A percentile compares a stretch with the other conserved stretches of the same genome.
Conservation (phyloP, 2,329 filamentous ascomycete genomes). For the Cladophialophora psammophila region DNA sequence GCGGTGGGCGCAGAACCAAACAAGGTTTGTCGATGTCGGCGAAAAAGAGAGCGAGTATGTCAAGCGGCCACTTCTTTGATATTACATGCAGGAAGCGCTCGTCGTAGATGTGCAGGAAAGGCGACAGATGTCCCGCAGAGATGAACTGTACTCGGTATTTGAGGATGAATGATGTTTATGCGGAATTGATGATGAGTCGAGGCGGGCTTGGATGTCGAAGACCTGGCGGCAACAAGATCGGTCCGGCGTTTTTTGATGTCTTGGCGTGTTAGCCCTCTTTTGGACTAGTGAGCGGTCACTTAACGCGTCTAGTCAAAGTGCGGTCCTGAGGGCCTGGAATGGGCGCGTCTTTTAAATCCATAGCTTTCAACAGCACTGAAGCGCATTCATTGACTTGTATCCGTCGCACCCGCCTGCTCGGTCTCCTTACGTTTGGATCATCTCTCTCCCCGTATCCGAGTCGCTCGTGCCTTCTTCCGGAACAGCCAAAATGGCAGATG, state of each 20-base stretch:
- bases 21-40: constrained; percentile 25
- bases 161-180: constrained; percentile 4
- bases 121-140: not conserved
- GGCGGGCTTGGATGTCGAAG: not conserved
- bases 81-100: constrained; percentile 7
- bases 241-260: not conserved
- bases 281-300: not conserved
- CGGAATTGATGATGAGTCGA: constrained; percentile 1
- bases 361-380: not conserved
- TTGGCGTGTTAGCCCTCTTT: not conserved
- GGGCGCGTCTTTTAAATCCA: constrained; percentile 8
- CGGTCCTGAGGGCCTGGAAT: not conserved
- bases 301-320: constrained; percentile 10
- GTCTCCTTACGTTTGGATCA: not conserved
- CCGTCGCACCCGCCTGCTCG: not conserved
- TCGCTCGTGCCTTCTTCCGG: not conserved
- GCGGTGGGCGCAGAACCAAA: constrained; percentile 41
- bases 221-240: not conserved
- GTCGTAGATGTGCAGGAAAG: constrained; percentile 1
- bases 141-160: not conserved
- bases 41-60: constrained; percentile 11
- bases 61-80: not conserved
- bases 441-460: not conserved
- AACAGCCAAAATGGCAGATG: constrained; percentile 39
- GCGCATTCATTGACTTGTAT: not conserved